phyloP scores from a whole-genome alignment of 75 land plant species.

The Picea sitchensis region DNA sequence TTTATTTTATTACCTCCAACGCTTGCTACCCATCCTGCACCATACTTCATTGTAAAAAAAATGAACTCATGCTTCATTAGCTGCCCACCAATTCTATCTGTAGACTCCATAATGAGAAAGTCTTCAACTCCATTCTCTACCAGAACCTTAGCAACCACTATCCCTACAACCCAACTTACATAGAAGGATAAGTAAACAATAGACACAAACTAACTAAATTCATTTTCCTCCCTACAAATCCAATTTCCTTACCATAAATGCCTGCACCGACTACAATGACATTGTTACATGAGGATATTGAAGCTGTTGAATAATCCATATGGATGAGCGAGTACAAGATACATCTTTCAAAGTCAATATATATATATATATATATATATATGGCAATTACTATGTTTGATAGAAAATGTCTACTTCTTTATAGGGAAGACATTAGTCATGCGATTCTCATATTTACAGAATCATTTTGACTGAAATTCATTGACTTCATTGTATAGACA shows the following conservation, averaged over 20 bases:
- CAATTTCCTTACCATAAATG: slow-evolving; percentile 15
- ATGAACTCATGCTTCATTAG: slow-evolving; percentile 29
- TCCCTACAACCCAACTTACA: slow-evolving; percentile 17
- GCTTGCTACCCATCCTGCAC: slow-evolving; percentile 70
- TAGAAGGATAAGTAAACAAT: not conserved
- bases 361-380: no score
- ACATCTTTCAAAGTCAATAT: no score
- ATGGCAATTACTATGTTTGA: no score
- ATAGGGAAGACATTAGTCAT: no score
- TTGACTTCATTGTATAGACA: no score
- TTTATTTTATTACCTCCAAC: slow-evolving; percentile 40
- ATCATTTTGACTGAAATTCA: no score
- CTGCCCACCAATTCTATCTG: slow-evolving; percentile 57
- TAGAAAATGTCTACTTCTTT: no score
- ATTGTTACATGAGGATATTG: no score
- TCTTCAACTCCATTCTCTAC: slow-evolving; percentile 47
- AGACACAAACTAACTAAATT: not conserved
- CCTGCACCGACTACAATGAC: slow-evolving; percentile 33
- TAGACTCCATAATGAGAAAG: slow-evolving; percentile 53
- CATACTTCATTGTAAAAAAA: slow-evolving; percentile 35
- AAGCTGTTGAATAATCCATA: no score
- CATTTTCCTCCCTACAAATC: no score
- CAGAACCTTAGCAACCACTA: slow-evolving; percentile 50
- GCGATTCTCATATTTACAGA: no score
- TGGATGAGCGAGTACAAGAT: no score